Evolutionary conservation across 169 alveolate species (phyloP).

Genomic region (Sarcocystis neurona): DNA sequence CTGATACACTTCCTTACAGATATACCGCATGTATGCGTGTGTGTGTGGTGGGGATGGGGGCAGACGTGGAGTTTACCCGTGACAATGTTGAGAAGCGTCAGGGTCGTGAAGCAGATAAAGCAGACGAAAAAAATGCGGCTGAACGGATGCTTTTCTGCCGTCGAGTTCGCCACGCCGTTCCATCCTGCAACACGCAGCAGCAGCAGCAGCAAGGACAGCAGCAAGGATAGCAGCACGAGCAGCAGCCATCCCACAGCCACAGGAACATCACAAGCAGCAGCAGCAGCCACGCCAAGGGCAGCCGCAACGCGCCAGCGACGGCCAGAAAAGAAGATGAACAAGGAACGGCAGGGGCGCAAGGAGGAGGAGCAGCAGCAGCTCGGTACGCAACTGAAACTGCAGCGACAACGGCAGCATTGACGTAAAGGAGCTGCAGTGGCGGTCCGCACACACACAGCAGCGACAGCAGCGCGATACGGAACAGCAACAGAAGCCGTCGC

Average conservation of each 20-base stretch:
- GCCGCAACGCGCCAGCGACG: no score
- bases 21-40: no score
- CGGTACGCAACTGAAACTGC: no score
- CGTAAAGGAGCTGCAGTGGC: no score
- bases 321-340: no score
- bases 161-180: constrained; percentile 73
- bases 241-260: no score
- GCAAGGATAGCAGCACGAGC: no score
- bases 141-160: constrained; percentile 72
- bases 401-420: no score
- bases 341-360: not conserved
- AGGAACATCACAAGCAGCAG: no score
- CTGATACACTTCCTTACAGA: no score
- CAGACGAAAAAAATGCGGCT: constrained; percentile 71
- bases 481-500: not conserved
- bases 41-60: not conserved
- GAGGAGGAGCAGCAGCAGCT: not conserved
- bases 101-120: constrained; percentile 73
- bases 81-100: constrained; percentile 75
- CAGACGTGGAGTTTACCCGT: constrained; percentile 66
- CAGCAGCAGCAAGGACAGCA: not conserved
- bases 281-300: no score
- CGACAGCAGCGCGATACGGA: not conserved
- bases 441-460: no score
- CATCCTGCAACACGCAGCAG: constrained; percentile 52